Conservation (phyloP, 305 asterid species). For the Striga hermonthica region DNA sequence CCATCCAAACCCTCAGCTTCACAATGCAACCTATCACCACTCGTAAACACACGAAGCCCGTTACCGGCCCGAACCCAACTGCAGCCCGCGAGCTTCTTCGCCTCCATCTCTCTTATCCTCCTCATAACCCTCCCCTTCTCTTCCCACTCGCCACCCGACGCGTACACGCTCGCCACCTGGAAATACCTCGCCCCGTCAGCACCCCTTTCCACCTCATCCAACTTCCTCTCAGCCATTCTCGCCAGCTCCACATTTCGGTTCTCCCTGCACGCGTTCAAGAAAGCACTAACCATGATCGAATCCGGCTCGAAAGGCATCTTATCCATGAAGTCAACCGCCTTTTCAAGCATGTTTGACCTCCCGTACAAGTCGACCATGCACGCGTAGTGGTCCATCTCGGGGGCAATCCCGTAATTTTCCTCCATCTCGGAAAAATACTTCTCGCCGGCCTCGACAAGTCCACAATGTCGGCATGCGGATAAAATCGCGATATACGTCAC, state of each 20-base stretch:
- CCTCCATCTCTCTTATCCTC: slow-evolving; percentile 70
- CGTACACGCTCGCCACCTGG: slow-evolving; percentile 79
- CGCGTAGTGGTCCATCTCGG: slow-evolving; percentile 79
- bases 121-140: slow-evolving; percentile 85
- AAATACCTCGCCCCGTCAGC: slow-evolving; percentile 54
- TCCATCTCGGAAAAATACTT: slow-evolving; percentile 58
- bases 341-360: slow-evolving; percentile 66
- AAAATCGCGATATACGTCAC: slow-evolving; percentile 75
- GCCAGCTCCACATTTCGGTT: slow-evolving; percentile 62
- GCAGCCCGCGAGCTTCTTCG: slow-evolving; percentile 69
- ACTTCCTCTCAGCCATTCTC: slow-evolving; percentile 53
- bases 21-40: slow-evolving; percentile 57
- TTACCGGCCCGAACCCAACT: slow-evolving; percentile 68
- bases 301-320: slow-evolving; percentile 62
- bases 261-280: slow-evolving; percentile 68
- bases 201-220: slow-evolving; percentile 53
- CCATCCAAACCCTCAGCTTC: slow-evolving; percentile 52
- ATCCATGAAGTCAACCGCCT: slow-evolving; percentile 57
- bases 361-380: slow-evolving; percentile 93
- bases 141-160: slow-evolving; percentile 70
- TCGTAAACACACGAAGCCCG: slow-evolving; percentile 54
- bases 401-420: slow-evolving; percentile 49
- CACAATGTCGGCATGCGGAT: slow-evolving; percentile 80
- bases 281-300: slow-evolving; percentile 57
- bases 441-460: slow-evolving; percentile 64